These are phyloP conservation scores for Kodamaea sp. DNA, from an alignment of 1,139 yeast species.

Conservation along the genomic window DNA sequence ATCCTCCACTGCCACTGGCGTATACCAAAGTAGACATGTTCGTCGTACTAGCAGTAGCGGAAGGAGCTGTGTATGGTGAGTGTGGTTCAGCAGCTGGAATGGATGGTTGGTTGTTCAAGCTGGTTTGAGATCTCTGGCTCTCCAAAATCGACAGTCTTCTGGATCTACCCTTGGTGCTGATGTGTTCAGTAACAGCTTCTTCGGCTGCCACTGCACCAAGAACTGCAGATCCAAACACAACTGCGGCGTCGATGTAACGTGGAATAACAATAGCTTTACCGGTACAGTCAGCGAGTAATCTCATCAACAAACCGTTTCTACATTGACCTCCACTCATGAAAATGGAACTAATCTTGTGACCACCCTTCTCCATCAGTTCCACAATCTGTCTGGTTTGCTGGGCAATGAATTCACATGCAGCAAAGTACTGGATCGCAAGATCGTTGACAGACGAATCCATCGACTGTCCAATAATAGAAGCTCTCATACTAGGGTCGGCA, in stretches of 20 bases:
- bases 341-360: slow-evolving; percentile 73
- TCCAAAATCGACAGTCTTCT: slow-evolving; percentile 41
- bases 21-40: slow-evolving; percentile 57
- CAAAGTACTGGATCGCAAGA: slow-evolving; percentile 82
- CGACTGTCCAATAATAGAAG: slow-evolving; percentile 88
- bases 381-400: slow-evolving; percentile 96
- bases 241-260: slow-evolving; percentile 93
- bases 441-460: slow-evolving; percentile 88
- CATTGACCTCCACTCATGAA: slow-evolving; percentile 98
- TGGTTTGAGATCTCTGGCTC: slow-evolving; percentile 34
- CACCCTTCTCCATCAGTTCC: slow-evolving; percentile 76
- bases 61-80: slow-evolving; percentile 76
- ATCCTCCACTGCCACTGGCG: slow-evolving; percentile 35
- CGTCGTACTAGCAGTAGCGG: slow-evolving; percentile 63
- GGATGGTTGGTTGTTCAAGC: slow-evolving; percentile 18
- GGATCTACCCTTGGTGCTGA: slow-evolving; percentile 35
- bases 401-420: slow-evolving; percentile 95
- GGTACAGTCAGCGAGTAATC: slow-evolving; percentile 89
- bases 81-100: slow-evolving; percentile 30
- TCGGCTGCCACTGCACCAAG: slow-evolving; percentile 93
- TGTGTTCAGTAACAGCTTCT: slow-evolving; percentile 46
- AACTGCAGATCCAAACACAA: slow-evolving; percentile 92
- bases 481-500: slow-evolving; percentile 92
- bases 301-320: slow-evolving; percentile 83
- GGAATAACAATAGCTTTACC: slow-evolving; percentile 93